Base-by-base conservation (phyloP, 1,284 basidiomycete genomes). In the Anthracocystis setariae region DNA sequence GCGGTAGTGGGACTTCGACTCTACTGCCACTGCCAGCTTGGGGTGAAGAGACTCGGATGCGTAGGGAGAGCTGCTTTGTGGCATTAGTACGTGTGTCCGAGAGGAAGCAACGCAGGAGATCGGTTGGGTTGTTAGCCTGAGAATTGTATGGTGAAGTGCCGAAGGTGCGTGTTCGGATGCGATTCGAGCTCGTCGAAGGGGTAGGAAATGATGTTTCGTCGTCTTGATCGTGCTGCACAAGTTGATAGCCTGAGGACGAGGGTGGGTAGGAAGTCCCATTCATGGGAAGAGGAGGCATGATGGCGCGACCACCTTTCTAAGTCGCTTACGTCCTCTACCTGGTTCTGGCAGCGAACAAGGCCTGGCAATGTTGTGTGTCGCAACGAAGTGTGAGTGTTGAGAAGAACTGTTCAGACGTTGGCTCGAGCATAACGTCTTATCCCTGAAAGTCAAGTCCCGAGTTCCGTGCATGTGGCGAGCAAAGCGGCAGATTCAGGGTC, bases 251-350 rank as follows among this genome's bases (percentile, higher is more conserved):
- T 9, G 58, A 68, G 18, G 51, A 37, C 2, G 64, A 61, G 8
- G 65, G 58, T 32, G 65, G 65, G 24, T 68, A 68, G 15, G 54
- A 57, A 2, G 44, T 20, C 10, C 58, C 58, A 20, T 58, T 48
- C 1, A 21, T 12, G 1, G 65, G 65, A 7, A 68, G 44, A 7
- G 65, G 65, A 3, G 65, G 65, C 65, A 68, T 68, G n/a, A 18
- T 8, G 4, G 8, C 8, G 17, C 35, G 8, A 5, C 12, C 13
- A 37, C 35, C 35, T 37, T 8, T 37, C 12, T 7, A 37, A 5
- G 13, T n/a, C 17, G 35, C 35, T 13, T 15, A 17, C 15, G n/a
- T 29, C 12, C 7, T 5, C 12, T 12, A 29, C 5, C 29, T 29
- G 7, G 29, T 5, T 29, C 29, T 7, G 7, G 7, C 29, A 29